phyloP scores from a whole-genome alignment of 2,329 filamentous ascomycete genomes.

The Alternaria ventricosa region DNA sequence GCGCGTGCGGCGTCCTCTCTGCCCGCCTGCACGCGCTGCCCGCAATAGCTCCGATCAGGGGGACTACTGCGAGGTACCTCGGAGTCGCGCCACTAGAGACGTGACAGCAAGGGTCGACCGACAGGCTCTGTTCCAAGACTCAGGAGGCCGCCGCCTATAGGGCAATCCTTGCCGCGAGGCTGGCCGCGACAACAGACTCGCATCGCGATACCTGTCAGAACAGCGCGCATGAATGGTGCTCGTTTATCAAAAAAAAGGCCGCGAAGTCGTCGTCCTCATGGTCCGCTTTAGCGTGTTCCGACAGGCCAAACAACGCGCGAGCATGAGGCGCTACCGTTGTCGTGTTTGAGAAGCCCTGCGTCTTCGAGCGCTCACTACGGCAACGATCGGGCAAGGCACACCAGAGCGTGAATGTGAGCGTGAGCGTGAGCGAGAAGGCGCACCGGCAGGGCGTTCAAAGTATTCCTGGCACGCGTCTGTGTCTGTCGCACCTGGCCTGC shows the following conservation, averaged over 20 bases:
- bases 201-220: slow-evolving; percentile 28
- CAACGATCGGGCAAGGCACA: slow-evolving; percentile 8
- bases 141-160: slow-evolving; percentile 24
- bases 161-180: slow-evolving; percentile 31
- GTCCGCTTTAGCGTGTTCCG: slow-evolving; percentile 5
- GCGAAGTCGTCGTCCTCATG: slow-evolving; percentile 5
- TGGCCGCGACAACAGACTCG: slow-evolving; percentile 12
- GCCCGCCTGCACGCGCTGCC: slow-evolving; percentile 4
- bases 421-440: neutral
- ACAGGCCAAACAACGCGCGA: slow-evolving; percentile 13
- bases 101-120: slow-evolving; percentile 7
- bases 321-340: slow-evolving; percentile 10
- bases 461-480: slow-evolving; percentile 4
- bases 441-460: slow-evolving; percentile 11
- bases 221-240: slow-evolving; percentile 38
- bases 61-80: slow-evolving; percentile 8
- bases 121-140: slow-evolving; percentile 17
- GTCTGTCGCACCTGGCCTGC: slow-evolving; percentile 1
- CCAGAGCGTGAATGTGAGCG: neutral
- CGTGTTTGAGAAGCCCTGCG: slow-evolving; percentile 13
- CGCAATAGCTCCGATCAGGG: slow-evolving; percentile 16
- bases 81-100: slow-evolving; percentile 19
- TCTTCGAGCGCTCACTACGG: slow-evolving; percentile 11
- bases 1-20: neutral
- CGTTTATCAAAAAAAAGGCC: slow-evolving; percentile 32